Base-by-base conservation (phyloP, 2,329 filamentous ascomycete species). In the Ceratocystis lukuohia region DNA sequence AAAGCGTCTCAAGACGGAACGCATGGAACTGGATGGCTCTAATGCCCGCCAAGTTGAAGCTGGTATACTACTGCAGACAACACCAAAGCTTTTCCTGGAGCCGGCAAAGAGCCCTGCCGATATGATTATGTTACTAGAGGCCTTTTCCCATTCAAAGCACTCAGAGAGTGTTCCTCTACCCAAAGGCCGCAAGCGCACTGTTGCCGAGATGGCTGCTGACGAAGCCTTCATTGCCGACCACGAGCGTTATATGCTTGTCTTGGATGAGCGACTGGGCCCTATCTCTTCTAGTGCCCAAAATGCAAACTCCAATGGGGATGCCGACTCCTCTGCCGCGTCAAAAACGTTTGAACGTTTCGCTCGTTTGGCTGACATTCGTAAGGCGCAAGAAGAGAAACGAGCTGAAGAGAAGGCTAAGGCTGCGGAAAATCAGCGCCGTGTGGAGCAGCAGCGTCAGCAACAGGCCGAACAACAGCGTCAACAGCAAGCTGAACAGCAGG, bases 141-240 rank as follows among this genome's bases (percentile, higher is more conserved):
- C 82, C 20, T 79, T 93, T 70, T 81, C 84, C 22, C 89, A 95
- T 74, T 88, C 91, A 5, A 84, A 91, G 66, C 89, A 96, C 74
- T 83, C 84, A 37, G 84, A 88, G 62, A 80, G 84, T 56, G 87
- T 91, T 8, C 93, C 94, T 0, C 83, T 88, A 68, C 91, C 91
- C 2, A 96, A 96, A 80, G 87, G 87, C 6, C 82, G 94, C 67
- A 97, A 99, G 80, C 86, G 93, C 69, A 99, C 94, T 0, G 87
- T 95, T 20, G 94, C 94, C 7, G 93, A 99, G 74, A 85, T 97
- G 78, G 94, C 91, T 7, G 93, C 93, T 6, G 94, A 99, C 72
- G 92, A 99, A 76, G 93, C 94, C 0, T 82, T 91, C 68, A 91
- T 91, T 0, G 93, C 92, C 25, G 89, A 91, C 68, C 86, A 91